Percentiles rank a stretch among this genome's conserved stretches.
These are phyloP conservation scores for Erodium moschatum DNA, from an alignment of 441 rosid species.

Conservation along the genomic window DNA sequence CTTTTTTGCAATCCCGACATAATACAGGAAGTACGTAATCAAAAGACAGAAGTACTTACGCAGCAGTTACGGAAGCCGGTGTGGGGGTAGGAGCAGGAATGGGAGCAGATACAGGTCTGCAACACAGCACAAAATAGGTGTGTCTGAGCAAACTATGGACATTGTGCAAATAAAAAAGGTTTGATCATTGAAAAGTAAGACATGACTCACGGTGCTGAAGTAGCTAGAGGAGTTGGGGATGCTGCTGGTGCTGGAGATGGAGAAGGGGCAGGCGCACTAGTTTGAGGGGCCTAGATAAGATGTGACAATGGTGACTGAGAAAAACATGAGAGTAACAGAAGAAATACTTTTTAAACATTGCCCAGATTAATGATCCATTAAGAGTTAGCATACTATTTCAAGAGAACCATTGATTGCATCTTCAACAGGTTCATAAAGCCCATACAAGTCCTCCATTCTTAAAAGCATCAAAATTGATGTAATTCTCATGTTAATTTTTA, in stretches of 20 bases:
- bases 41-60: constrained; percentile 18
- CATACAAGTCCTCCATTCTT: neutral
- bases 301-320: neutral
- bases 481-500: neutral
- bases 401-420: too few relatives aligned
- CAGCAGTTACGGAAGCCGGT: constrained; percentile 19
- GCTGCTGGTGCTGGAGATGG: constrained; percentile 33
- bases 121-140: neutral
- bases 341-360: neutral
- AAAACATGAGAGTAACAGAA: constrained; percentile 1
- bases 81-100: constrained; percentile 16
- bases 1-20: too few relatives aligned
- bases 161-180: neutral
- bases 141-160: neutral
- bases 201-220: constrained; percentile 27
- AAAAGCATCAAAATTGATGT: neutral
- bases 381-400: too few relatives aligned
- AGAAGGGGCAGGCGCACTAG: constrained; percentile 31
- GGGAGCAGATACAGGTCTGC: constrained; percentile 34
- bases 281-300: constrained; percentile 34
- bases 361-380: too few relatives aligned
- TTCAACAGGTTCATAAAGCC: too few relatives aligned
- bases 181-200: constrained; percentile 2
- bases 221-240: constrained; percentile 19
- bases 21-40: too few relatives aligned